These are phyloP conservation scores for Leucocoprinus leucothites DNA, from an alignment of 768 basidiomycete genomes.

Conservation along the genomic window DNA sequence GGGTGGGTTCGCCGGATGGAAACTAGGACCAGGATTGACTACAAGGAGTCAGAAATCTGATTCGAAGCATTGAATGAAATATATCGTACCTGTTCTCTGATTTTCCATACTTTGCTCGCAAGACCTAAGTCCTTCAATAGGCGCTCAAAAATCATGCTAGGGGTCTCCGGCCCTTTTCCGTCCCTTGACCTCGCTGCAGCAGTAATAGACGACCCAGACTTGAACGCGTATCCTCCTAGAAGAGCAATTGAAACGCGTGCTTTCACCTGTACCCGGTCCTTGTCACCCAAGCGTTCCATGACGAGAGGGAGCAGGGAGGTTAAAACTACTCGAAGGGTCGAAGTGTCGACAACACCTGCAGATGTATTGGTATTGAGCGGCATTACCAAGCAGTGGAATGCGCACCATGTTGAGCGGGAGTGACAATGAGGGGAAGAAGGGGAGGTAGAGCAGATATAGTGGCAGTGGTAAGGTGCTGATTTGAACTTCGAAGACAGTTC, in stretches of 20 bases:
- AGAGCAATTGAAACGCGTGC: constrained; percentile 76
- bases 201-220: constrained; percentile 42
- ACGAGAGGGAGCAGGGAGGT: constrained; percentile 67
- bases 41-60: constrained; percentile 5
- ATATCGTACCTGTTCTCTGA: constrained; percentile 74
- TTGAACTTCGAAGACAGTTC: constrained; percentile 72
- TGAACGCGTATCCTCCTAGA: constrained; percentile 71
- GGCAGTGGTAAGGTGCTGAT: constrained; percentile 79
- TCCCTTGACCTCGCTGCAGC: constrained; percentile 39
- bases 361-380: constrained; percentile 44
- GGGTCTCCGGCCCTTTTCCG: constrained; percentile 67
- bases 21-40: constrained; percentile 68
- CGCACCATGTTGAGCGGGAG: constrained; percentile 29
- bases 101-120: constrained; percentile 80
- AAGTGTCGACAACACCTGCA: constrained; percentile 46
- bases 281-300: constrained; percentile 83
- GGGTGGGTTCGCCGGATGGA: constrained; percentile 69
- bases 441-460: constrained; percentile 68
- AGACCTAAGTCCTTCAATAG: constrained; percentile 70
- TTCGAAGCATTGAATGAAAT: not conserved
- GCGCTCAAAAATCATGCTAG: constrained; percentile 67
- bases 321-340: constrained; percentile 65
- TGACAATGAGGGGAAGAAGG: constrained; percentile 60
- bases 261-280: constrained; percentile 66
- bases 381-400: constrained; percentile 34